phyloP scores from a whole-genome alignment of 495 filamentous ascomycete genomes.

The Antarctomyces pellizariae region DNA sequence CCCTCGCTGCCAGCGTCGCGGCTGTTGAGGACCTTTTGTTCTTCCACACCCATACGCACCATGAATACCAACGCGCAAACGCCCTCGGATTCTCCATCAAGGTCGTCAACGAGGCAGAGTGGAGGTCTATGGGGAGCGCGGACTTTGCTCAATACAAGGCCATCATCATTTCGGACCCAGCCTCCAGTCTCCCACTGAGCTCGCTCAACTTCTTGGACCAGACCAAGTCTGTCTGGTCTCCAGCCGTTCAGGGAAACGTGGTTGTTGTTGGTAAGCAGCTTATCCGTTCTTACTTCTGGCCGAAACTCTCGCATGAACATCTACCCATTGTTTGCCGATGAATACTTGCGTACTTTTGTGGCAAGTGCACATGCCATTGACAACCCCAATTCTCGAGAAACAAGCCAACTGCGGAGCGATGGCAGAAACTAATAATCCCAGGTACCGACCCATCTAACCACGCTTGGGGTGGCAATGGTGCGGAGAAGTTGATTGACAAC shows the following conservation, averaged over 20 bases:
- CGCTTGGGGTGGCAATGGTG: slow-evolving; percentile 8
- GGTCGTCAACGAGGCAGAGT: slow-evolving; percentile 14
- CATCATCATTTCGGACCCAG: slow-evolving; percentile 16
- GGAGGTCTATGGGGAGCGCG: slow-evolving; percentile 14
- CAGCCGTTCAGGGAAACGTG: slow-evolving; percentile 18
- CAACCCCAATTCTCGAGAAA: too few species aligned
- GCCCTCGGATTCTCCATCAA: slow-evolving; percentile 12
- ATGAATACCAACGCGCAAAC: slow-evolving; percentile 12
- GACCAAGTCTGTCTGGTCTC: slow-evolving; percentile 16
- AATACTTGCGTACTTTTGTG: too few species aligned
- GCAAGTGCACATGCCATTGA: too few species aligned
- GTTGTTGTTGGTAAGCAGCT: slow-evolving; percentile 15
- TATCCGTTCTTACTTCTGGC: too few species aligned
- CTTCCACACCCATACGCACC: slow-evolving; percentile 11
- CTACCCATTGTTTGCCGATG: too few species aligned
- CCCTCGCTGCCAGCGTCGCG: slow-evolving; percentile 4
- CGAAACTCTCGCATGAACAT: background rate
- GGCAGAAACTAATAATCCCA: too few species aligned
- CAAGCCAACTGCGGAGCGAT: too few species aligned
- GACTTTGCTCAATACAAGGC: slow-evolving; percentile 19
- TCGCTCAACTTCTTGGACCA: slow-evolving; percentile 9
- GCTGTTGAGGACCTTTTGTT: slow-evolving; percentile 16
- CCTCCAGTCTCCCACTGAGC: slow-evolving; percentile 5
- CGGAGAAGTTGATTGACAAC: slow-evolving; percentile 18
- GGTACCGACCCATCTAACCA: slow-evolving; percentile 17